phyloP scores from a whole-genome alignment of 192 early-diverging fungal species.

The Coemansia sp. region DNA sequence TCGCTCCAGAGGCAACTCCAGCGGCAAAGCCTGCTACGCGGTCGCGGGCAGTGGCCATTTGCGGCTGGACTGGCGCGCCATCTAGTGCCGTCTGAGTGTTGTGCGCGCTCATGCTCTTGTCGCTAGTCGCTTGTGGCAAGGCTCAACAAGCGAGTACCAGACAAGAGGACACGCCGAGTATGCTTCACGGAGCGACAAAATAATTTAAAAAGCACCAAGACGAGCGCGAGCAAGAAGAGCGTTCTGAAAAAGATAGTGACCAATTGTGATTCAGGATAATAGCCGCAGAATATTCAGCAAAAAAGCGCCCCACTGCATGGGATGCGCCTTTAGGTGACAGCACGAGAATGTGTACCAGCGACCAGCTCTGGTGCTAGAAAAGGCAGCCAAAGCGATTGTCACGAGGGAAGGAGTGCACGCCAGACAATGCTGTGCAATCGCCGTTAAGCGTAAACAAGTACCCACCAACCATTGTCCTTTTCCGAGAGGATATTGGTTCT shows the following conservation, averaged over 20 bases:
- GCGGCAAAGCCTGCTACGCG: constrained; percentile 68
- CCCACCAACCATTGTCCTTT: background rate
- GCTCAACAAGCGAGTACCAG: constrained; percentile 1
- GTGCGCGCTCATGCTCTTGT: background rate
- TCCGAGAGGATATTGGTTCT: background rate
- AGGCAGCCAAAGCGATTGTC: background rate
- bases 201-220: background rate
- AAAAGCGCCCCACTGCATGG: background rate
- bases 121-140: constrained; percentile 5
- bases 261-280: background rate
- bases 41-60: constrained; percentile 51
- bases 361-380: background rate
- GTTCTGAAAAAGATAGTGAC: background rate
- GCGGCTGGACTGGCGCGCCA: constrained; percentile 1
- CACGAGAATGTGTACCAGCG: background rate
- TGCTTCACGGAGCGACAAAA: too few species aligned
- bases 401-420: background rate
- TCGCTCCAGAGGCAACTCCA: constrained; percentile 71
- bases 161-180: background rate
- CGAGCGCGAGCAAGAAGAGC: background rate
- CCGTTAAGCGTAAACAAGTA: constrained; percentile 1
- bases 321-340: background rate
- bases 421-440: background rate
- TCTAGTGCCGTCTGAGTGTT: constrained; percentile 5
- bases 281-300: background rate